Conservation (phyloP, 2,329 filamentous ascomycete species). For the Sclerotinia sclerotiorum region DNA sequence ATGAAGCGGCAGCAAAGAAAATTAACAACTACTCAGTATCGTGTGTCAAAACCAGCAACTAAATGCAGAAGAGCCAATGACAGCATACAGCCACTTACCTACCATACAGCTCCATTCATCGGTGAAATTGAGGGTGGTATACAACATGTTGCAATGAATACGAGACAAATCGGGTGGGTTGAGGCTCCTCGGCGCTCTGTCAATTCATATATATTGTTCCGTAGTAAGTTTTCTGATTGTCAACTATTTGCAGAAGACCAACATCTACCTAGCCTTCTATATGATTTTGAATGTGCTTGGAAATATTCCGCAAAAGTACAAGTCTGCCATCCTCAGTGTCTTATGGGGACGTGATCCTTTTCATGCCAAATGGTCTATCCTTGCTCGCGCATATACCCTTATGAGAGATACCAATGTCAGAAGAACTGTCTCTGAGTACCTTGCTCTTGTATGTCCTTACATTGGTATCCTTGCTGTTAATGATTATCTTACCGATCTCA, state of each 20-base stretch:
- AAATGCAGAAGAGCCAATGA: neutral
- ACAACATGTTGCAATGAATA: neutral
- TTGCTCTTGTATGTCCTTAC: conserved; percentile 27
- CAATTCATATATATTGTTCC: conserved; percentile 32
- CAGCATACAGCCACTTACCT: neutral
- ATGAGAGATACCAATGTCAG: conserved; percentile 32
- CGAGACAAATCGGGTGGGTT: neutral
- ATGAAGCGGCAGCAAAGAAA: neutral
- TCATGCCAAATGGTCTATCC: conserved; percentile 32
- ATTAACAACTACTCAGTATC: neutral
- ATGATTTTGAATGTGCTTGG: conserved; percentile 5
- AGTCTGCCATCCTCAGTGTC: conserved; percentile 28
- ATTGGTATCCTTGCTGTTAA: conserved; percentile 31
- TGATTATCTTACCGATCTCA: conserved; percentile 30
- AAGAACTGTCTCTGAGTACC: conserved; percentile 26
- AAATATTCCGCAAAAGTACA: conserved; percentile 31
- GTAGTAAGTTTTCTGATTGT: conserved; percentile 20
- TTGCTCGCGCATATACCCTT: conserved; percentile 32
- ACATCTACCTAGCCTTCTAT: conserved; percentile 24
- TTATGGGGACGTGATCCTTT: conserved; percentile 33
- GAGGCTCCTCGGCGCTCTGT: conserved; percentile 16
- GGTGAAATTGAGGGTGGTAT: neutral
- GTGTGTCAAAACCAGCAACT: conserved; percentile 2
- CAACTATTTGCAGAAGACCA: neutral
- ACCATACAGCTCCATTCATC: neutral